Evolutionary conservation across 805 yeast genomes (phyloP).

Genomic region (Lipomyces lipofer): DNA sequence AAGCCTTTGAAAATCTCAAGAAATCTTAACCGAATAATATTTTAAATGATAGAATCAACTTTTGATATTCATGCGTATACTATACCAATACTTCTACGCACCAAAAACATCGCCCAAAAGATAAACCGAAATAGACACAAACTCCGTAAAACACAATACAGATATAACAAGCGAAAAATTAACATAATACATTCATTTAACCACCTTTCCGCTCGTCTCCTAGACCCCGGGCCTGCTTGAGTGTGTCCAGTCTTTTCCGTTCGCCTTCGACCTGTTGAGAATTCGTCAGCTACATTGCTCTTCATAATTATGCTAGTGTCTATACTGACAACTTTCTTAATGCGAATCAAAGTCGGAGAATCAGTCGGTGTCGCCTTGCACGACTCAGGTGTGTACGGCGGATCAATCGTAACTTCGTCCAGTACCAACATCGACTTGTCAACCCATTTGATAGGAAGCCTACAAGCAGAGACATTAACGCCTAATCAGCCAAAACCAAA

Average conservation of each 20-base stretch:
- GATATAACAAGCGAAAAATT: too few species aligned
- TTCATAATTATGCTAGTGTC: not conserved
- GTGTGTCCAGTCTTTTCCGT: slow-evolving; percentile 47
- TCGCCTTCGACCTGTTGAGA: slow-evolving; percentile 42
- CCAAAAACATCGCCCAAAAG: too few species aligned
- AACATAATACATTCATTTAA: slow-evolving; percentile 36
- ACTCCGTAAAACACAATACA: too few species aligned
- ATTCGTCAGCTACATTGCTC: not conserved
- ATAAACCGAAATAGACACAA: too few species aligned
- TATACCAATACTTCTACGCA: too few species aligned
- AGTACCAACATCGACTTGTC: slow-evolving; percentile 48
- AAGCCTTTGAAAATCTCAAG: too few species aligned
- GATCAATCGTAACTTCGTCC: slow-evolving; percentile 48
- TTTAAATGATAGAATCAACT: too few species aligned
- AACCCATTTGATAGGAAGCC: slow-evolving; percentile 48
- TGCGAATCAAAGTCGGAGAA: slow-evolving; percentile 43
- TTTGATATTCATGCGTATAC: too few species aligned
- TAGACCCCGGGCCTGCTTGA: not conserved
- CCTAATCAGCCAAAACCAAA: not conserved
- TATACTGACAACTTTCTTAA: slow-evolving; percentile 49
- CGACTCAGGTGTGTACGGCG: slow-evolving; percentile 46
- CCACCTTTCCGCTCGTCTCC: slow-evolving; percentile 54
- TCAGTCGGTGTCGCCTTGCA: slow-evolving; percentile 39
- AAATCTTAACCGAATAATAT: too few species aligned
- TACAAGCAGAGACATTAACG: not conserved